Evolutionary conservation across 2,329 filamentous ascomycete genomes (phyloP), one percentile per base, ranked within the genome.

Genomic region (Sphaerulina vaccinii): DNA sequence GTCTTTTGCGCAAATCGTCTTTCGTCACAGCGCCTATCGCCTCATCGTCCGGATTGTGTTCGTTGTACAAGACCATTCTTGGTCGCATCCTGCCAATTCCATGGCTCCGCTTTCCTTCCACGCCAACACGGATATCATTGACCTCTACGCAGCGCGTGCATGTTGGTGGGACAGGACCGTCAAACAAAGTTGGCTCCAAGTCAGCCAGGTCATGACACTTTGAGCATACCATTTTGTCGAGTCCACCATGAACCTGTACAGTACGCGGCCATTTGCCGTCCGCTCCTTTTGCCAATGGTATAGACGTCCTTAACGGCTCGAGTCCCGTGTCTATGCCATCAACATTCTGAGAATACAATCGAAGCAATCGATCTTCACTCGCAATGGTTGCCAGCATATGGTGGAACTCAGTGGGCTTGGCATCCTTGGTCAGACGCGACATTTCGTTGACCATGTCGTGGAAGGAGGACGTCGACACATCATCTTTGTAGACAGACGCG

Each of bases 311-410:
- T 7, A 99, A 76, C 2, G 92, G 91, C 40, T 83, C 76, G 70
- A 99, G 80, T 6, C 84, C 82, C 0, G 89, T 93, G 64, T 99
- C 93, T 59, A 99, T 87, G 52, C 91, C 90, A 72, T 99, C 93
- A 27, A 99, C 92, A 62, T 99, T 99, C 68, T 99, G 93, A 2
- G 89, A 92, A 70, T 99, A 99, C 5, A 99, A 79, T 37, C 93
- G 88, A 67, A 96, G 77, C 19, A 99, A 74, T 16, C 93, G 88
- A 37, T 87, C 88, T 71, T 97, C 90, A 52, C 88, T 81, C 3
- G 92, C 89, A 18, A 99, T 78, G 3, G 90, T 92, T 41, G 93
- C 93, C 37, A 99, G 80, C 71, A 99, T 81, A 68, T 96, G 88
- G 75, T 99, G 93, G 67, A 99, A 99, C 2, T 83, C 78, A 1